Evolutionary conservation across 495 filamentous ascomycete genomes (phyloP), one percentile per base, ranked within the genome.

Genomic region (Annulohypoxylon nitens): DNA sequence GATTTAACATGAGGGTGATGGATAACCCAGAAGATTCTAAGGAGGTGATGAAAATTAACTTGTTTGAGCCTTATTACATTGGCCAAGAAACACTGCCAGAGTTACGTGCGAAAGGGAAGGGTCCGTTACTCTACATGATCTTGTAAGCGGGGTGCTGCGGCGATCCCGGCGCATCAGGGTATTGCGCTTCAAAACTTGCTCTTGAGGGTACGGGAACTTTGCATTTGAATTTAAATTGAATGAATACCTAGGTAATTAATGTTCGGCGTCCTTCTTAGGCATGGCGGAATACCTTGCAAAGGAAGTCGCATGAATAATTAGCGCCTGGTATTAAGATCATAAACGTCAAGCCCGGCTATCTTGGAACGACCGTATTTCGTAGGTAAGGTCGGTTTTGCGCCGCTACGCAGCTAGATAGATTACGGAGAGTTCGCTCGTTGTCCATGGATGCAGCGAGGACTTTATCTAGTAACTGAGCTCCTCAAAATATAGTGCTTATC

Each of bases 171-270:
- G 80, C 69, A 25, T 61, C 73, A n/a, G 75, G 71, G 20, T 98
- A 97, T 76, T 97, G 95, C 80, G 94, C 95, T 0, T 95, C 92
- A 0, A 98, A 98, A 78, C 97, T 97, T 78, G 95, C 95, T 0
- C 90, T 97, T 5, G 95, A 98, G 77, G 95, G 95, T 70, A 45
- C 4, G 41, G 0, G 14, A 45, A 70, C 11, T 14, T 41, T n/a
- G 18, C 9, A 51, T 16, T 50, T 23, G 5, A 16, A 4, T 50
- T 50, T 10, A 10, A 9, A 23, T 50, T 23, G 47, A 25, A 9
- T 23, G n/a, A n/a, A n/a, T n/a, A n/a, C n/a, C n/a, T n/a, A 23
- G 20, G 25, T 50, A 25, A 50, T 23, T 23, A 23, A 23, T 50
- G 12, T 0, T 18, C 41, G 37, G 12, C 10, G 12, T 12, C 0